These are phyloP conservation scores for Corymbia maculata DNA, from an alignment of 345 rosid genomes.

Conservation along the genomic window DNA sequence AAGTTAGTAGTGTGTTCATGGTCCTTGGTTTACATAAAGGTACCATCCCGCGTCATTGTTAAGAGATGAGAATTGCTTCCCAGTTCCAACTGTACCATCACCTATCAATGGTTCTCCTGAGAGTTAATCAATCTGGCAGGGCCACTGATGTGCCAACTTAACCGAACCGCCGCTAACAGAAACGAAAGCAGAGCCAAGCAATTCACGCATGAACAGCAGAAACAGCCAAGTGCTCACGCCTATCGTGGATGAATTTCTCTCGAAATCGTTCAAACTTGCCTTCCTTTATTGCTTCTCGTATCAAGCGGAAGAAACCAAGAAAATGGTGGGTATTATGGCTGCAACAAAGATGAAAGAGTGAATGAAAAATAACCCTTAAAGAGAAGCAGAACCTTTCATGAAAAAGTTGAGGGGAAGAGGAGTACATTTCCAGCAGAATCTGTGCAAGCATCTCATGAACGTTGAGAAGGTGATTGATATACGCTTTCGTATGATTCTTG, in stretches of 20 bases:
- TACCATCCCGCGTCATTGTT: not conserved
- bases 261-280: slow-evolving; percentile 42
- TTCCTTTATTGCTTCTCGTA: slow-evolving; percentile 50
- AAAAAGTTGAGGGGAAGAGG: not conserved
- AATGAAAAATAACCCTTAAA: not conserved
- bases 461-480: slow-evolving; percentile 66
- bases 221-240: slow-evolving; percentile 22
- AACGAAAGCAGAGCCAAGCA: not conserved
- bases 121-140: not conserved
- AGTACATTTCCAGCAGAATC: slow-evolving; percentile 60
- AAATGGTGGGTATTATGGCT: slow-evolving; percentile 76
- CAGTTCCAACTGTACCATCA: not conserved
- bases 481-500: slow-evolving; percentile 64
- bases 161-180: not conserved
- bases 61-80: not conserved
- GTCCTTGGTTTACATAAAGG: not conserved
- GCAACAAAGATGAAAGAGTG: slow-evolving; percentile 1
- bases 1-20: not conserved
- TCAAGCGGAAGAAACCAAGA: slow-evolving; percentile 44
- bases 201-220: slow-evolving; percentile 1
- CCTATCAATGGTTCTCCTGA: not conserved
- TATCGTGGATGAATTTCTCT: slow-evolving; percentile 19
- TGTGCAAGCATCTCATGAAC: slow-evolving; percentile 79
- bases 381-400: not conserved
- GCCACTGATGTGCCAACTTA: not conserved